A percentile compares a stretch with the other conserved stretches of the same genome.
phyloP scores from a whole-genome alignment of 768 basidiomycete species.

The Lactarius quietus region DNA sequence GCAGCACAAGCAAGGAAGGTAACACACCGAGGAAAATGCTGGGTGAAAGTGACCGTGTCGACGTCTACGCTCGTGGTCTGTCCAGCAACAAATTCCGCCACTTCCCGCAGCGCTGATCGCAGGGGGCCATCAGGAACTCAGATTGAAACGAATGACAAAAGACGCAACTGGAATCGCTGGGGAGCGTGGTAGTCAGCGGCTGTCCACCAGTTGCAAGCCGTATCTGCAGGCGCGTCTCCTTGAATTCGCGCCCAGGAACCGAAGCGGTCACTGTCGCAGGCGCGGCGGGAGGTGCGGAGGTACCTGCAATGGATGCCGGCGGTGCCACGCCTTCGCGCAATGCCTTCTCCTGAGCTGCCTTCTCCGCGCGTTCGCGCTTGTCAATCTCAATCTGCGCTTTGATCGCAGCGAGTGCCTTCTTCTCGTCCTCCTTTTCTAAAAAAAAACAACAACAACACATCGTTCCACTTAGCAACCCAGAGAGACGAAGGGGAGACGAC shows the following conservation, averaged over 20 bases:
- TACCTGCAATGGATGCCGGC: slow-evolving; percentile 32
- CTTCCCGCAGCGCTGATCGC: slow-evolving; percentile 66
- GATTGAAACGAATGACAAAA: background rate
- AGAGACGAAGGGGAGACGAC: slow-evolving; percentile 11
- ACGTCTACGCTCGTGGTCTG: slow-evolving; percentile 68
- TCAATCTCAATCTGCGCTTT: slow-evolving; percentile 95
- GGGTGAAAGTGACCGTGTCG: slow-evolving; percentile 72
- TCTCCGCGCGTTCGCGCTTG: slow-evolving; percentile 85
- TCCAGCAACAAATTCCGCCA: slow-evolving; percentile 82
- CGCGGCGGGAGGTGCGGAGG: slow-evolving; percentile 36
- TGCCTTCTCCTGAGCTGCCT: slow-evolving; percentile 87
- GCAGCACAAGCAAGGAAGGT: background rate
- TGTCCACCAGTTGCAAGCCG: slow-evolving; percentile 76
- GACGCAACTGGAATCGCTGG: slow-evolving; percentile 73
- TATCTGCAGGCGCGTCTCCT: slow-evolving; percentile 87
- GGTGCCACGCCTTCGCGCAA: slow-evolving; percentile 67
- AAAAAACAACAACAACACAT: background rate
- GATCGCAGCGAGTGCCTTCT: slow-evolving; percentile 78
- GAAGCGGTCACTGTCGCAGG: slow-evolving; percentile 40
- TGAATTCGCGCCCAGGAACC: slow-evolving; percentile 67
- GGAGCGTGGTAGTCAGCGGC: slow-evolving; percentile 74
- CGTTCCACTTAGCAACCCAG: no score
- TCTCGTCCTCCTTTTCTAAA: slow-evolving; percentile 87
- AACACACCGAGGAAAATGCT: slow-evolving; percentile 79
- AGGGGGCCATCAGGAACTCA: slow-evolving; percentile 8